Percentiles rank a stretch among this genome's conserved stretches.
Conservation (phyloP, 176 grass and related monocot genomes). For the Eleusine indica region DNA sequence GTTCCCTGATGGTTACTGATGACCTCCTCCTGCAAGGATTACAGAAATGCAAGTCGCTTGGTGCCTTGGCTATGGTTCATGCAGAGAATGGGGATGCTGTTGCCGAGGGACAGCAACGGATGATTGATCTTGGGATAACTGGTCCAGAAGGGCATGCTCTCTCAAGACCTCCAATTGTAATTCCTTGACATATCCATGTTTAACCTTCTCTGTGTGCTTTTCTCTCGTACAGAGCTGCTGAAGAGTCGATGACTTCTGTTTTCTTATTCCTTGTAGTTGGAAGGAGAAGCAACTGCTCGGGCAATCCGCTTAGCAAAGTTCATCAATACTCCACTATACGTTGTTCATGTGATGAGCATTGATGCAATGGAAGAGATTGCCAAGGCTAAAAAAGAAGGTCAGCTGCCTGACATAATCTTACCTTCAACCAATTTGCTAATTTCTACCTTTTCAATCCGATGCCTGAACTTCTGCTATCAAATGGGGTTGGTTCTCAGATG, state of each 20-base stretch:
- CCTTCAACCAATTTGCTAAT: constrained; percentile 27
- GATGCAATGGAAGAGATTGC: constrained; percentile 98
- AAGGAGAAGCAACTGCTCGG: constrained; percentile 91
- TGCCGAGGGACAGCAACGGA: constrained; percentile 82
- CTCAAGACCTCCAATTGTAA: constrained; percentile 94
- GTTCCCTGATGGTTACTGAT: constrained; percentile 85
- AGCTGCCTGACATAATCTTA: neutral
- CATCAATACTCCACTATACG: constrained; percentile 84
- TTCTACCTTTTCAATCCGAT: neutral
- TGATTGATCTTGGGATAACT: constrained; percentile 96
- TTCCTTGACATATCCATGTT: neutral
- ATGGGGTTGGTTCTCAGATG: neutral
- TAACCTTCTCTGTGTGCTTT: neutral
- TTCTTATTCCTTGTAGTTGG: constrained; percentile 60
- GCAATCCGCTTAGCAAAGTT: constrained; percentile 86
- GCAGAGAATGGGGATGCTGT: constrained; percentile 97
- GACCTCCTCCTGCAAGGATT: constrained; percentile 91
- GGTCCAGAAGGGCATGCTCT: constrained; percentile 98
- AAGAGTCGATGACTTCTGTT: constrained; percentile 21
- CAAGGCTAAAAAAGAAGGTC: constrained; percentile 90
- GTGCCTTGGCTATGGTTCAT: constrained; percentile 96
- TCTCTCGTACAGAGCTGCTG: constrained; percentile 22
- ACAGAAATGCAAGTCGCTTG: constrained; percentile 91
- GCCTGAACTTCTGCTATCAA: neutral
- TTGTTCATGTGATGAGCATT: constrained; percentile 98